Base-by-base conservation (phyloP, 306 rosid species). In the Cyclanthera cordifolia region DNA sequence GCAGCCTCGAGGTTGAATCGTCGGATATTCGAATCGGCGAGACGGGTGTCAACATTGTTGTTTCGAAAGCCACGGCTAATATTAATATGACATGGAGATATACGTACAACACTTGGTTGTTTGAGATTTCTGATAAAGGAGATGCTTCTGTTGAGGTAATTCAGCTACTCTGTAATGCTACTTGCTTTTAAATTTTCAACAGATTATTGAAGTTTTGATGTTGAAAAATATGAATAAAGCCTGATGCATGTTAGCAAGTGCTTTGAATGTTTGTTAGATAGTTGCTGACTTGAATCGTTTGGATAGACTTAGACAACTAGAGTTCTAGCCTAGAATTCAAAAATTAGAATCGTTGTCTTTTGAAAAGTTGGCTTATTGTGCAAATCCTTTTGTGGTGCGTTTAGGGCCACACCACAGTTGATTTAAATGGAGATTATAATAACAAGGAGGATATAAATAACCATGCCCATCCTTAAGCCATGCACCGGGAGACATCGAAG, bases 101-200 rank as follows among this genome's bases (percentile, higher is more conserved):
- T 76, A 59, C 87, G 66, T 78, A 73, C 25, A 74, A 79, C 24
- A 67, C 83, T 77, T 85, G 89, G 95, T 75, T 89, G 50, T n/a
- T 85, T 76, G 83, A 81, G 13, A 74, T 89, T 69, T 79, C 93
- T 8, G 98, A 87, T 79, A 16, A 81, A 41, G 98, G 98, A 19
- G 81, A n/a, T 19, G 96, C 98, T 56, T 71, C 82, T 56, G 78
- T 92, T n/a, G 75, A 84, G 95, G 97, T 92, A 81, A 45, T 41
- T 45, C 53, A 46, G 17, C 73, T 43, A 67, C 73, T 66, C 49
- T 8, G 4, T 59, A 50, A 46, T 34, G 14, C 8, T 41, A 28
- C 43, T 21, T 53, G 41, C 24, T 19, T 16, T 55, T 30, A 17
- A 14, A 2, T 4, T 17, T 23, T 25, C 9, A 51, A 11, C 46